Evolutionary conservation across 805 yeast species (phyloP).

Genomic region (Clavispora phyllophila): DNA sequence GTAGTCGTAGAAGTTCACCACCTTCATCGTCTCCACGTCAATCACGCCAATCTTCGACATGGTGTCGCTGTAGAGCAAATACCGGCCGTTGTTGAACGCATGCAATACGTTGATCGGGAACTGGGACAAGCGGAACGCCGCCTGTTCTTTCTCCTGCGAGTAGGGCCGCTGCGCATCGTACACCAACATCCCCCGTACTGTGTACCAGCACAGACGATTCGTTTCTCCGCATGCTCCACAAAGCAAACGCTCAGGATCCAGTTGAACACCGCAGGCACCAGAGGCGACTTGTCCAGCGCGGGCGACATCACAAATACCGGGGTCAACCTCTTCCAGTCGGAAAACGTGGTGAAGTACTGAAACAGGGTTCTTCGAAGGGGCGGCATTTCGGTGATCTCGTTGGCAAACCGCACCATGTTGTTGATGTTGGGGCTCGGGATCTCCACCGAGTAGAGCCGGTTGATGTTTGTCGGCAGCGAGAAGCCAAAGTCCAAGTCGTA

Average conservation of each 20-base stretch:
- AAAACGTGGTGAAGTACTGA: background rate
- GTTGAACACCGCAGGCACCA: background rate
- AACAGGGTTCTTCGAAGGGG: background rate
- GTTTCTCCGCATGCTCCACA: background rate
- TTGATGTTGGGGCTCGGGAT: background rate
- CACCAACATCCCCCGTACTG: constrained; percentile 26
- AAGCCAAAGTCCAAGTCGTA: constrained; percentile 18
- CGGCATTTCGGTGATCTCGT: background rate
- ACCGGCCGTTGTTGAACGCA: constrained; percentile 13
- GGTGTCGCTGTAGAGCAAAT: constrained; percentile 23
- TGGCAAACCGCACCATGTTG: background rate
- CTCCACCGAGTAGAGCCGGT: constrained; percentile 2
- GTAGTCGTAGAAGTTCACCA: constrained; percentile 16
- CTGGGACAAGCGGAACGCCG: constrained; percentile 18
- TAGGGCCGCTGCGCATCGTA: constrained; percentile 12
- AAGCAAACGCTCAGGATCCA: constrained; percentile 3
- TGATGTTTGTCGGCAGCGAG: background rate
- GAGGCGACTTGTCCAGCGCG: background rate
- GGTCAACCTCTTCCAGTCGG: constrained; percentile 1
- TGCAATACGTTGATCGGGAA: constrained; percentile 20
- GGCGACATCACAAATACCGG: background rate
- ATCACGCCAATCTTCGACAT: constrained; percentile 28
- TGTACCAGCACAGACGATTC: constrained; percentile 16
- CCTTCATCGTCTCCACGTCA: constrained; percentile 11
- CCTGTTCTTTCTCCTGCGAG: constrained; percentile 12